Evolutionary conservation across 2,329 filamentous ascomycete species (phyloP).

Genomic region (Blumeria graminis): DNA sequence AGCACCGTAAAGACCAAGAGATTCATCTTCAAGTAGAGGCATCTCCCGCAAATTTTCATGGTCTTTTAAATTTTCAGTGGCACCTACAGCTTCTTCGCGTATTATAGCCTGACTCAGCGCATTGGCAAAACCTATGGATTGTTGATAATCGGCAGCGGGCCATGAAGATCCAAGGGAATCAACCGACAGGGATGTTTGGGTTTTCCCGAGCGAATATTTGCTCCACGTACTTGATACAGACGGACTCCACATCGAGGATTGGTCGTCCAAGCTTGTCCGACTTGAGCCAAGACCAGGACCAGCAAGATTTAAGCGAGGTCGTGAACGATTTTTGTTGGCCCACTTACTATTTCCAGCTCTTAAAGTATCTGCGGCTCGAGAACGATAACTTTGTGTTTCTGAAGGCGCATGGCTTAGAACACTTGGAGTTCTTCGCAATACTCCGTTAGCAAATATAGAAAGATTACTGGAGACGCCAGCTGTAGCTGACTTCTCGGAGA

Average conservation of each 20-base stretch:
- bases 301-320: conserved; percentile 44
- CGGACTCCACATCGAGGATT: conserved; percentile 75
- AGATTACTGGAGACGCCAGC: conserved; percentile 30
- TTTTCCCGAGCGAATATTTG: conserved; percentile 76
- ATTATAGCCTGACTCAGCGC: conserved; percentile 92
- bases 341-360: conserved; percentile 31
- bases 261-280: conserved; percentile 81
- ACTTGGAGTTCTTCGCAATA: conserved; percentile 69
- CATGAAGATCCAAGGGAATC: conserved; percentile 66
- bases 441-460: conserved; percentile 39
- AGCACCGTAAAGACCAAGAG: conserved; percentile 72
- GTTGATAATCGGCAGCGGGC: conserved; percentile 63
- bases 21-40: conserved; percentile 73
- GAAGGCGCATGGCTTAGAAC: conserved; percentile 85
- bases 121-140: conserved; percentile 93
- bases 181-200: conserved; percentile 74
- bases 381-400: conserved; percentile 49
- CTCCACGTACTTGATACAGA: conserved; percentile 64
- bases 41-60: conserved; percentile 20
- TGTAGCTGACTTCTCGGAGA: conserved; percentile 20
- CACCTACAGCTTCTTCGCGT: conserved; percentile 49
- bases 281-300: conserved; percentile 70
- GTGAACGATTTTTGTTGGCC: conserved; percentile 66
- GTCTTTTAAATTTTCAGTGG: conserved; percentile 18
- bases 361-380: conserved; percentile 33